Evolutionary conservation across 495 filamentous ascomycete species (phyloP).

Genomic region (Lepidopterella palustris): DNA sequence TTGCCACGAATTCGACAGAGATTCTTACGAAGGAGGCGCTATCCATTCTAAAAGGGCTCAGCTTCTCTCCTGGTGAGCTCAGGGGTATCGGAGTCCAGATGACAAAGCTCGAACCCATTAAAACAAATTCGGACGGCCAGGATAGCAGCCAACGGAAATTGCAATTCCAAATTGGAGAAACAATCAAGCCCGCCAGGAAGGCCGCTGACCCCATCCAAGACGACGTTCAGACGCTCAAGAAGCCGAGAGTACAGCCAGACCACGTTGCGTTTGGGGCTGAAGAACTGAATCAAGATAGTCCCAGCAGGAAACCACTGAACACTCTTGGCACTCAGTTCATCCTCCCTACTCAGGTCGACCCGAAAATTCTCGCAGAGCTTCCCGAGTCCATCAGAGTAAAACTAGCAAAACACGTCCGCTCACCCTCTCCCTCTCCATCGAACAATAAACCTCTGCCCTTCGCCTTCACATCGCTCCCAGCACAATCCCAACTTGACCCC

Average conservation of each 20-base stretch:
- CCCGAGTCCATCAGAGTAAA: conserved; percentile 71
- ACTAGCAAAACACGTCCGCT: conserved; percentile 45
- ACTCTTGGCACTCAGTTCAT: conserved; percentile 81
- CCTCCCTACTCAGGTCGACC: conserved; percentile 73
- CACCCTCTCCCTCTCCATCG: conserved; percentile 12
- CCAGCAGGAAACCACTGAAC: conserved; percentile 64
- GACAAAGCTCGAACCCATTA: conserved; percentile 81
- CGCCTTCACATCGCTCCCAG: conserved; percentile 29
- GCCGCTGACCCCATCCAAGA: conserved; percentile 47
- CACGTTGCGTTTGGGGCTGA: conserved; percentile 38
- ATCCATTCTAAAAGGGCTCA: conserved; percentile 72
- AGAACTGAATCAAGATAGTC: conserved; percentile 27
- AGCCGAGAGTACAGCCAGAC: conserved; percentile 44
- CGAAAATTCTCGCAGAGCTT: conserved; percentile 65
- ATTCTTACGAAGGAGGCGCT: conserved; percentile 72
- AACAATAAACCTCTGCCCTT: conserved; percentile 13
- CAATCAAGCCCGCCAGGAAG: conserved; percentile 19
- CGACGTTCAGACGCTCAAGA: conserved; percentile 59
- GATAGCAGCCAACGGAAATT: conserved; percentile 53
- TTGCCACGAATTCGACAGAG: conserved; percentile 68
- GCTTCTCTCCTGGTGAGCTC: conserved; percentile 82
- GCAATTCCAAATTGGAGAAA: conserved; percentile 45
- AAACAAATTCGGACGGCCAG: conserved; percentile 35
- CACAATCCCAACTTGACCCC: conserved; percentile 37
- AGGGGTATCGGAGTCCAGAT: conserved; percentile 85